These are phyloP conservation scores for Macadamia integrifolia DNA, from an alignment of 164 flowering plant genomes.

Conservation along the genomic window DNA sequence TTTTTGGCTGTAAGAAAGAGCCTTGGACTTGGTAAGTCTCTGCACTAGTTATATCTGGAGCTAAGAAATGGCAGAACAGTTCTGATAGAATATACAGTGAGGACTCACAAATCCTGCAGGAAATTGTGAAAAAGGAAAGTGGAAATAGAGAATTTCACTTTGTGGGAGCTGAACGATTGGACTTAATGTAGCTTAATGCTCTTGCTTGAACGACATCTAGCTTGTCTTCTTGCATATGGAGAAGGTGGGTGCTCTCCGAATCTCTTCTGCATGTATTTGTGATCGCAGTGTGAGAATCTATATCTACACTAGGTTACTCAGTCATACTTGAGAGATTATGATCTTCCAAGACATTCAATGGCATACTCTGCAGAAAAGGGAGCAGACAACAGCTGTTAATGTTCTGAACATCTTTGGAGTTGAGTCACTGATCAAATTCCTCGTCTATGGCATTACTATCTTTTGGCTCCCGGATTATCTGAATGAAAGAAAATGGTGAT, in stretches of 20 bases:
- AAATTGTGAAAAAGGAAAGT: neutral
- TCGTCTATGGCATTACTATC: neutral
- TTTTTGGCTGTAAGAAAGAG: too few relatives aligned
- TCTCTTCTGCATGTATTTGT: slow-evolving; percentile 14
- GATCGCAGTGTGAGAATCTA: slow-evolving; percentile 6
- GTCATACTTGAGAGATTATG: slow-evolving; percentile 59
- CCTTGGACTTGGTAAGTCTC: too few relatives aligned
- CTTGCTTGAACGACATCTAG: too few relatives aligned
- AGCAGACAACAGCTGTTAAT: neutral
- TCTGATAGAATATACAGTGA: too few relatives aligned
- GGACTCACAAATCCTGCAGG: neutral
- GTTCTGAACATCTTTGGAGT: neutral
- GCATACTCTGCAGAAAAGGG: too few relatives aligned
- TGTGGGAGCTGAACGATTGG: too few relatives aligned
- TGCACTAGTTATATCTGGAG: neutral
- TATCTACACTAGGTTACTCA: slow-evolving; percentile 34
- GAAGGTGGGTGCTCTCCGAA: slow-evolving; percentile 53
- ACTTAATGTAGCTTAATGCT: too few relatives aligned
- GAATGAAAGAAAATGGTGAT: too few relatives aligned
- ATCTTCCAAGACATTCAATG: slow-evolving; percentile 30
- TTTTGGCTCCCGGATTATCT: neutral
- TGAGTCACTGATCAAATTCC: too few relatives aligned
- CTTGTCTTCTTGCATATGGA: slow-evolving; percentile 55
- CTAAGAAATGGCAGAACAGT: neutral
- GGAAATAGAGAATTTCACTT: neutral